phyloP scores from a whole-genome alignment of 176 grass and related monocot genomes.

The Zea mays region DNA sequence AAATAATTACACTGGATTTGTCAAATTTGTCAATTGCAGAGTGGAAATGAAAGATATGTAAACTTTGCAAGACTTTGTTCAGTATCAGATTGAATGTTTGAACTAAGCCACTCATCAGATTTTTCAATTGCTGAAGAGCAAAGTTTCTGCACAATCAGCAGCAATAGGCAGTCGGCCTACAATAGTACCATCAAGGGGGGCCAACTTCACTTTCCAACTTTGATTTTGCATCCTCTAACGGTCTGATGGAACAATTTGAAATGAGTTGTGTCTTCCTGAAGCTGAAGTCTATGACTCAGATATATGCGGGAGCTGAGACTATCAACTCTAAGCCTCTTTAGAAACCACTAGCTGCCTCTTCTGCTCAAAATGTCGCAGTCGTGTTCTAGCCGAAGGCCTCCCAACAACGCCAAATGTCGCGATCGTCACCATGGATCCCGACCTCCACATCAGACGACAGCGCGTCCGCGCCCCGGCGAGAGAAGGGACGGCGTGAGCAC shows the following conservation, averaged over 20 bases:
- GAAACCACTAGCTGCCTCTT: no score
- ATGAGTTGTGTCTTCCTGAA: constrained; percentile 63
- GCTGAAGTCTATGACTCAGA: constrained; percentile 62
- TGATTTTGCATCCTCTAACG: constrained; percentile 63
- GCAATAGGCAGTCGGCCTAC: constrained; percentile 75
- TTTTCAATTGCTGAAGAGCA: constrained; percentile 81
- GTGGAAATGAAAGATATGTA: constrained; percentile 20
- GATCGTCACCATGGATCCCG: no score
- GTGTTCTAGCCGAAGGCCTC: no score
- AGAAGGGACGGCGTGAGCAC: no score
- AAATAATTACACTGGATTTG: constrained; percentile 34
- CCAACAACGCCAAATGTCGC: no score
- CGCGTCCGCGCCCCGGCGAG: no score
- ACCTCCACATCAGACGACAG: no score
- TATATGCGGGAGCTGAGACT: constrained; percentile 86
- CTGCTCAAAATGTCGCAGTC: no score
- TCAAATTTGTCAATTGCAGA: constrained; percentile 34
- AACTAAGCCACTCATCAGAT: constrained; percentile 60
- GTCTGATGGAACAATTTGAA: constrained; percentile 81
- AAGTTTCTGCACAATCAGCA: constrained; percentile 79
- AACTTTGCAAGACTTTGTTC: constrained; percentile 33
- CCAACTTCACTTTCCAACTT: constrained; percentile 85
- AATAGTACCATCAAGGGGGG: constrained; percentile 64
- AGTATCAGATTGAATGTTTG: constrained; percentile 47
- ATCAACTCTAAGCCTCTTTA: constrained; percentile 51